phyloP scores from a whole-genome alignment of 306 rosid species.

The Cucumis melo region DNA sequence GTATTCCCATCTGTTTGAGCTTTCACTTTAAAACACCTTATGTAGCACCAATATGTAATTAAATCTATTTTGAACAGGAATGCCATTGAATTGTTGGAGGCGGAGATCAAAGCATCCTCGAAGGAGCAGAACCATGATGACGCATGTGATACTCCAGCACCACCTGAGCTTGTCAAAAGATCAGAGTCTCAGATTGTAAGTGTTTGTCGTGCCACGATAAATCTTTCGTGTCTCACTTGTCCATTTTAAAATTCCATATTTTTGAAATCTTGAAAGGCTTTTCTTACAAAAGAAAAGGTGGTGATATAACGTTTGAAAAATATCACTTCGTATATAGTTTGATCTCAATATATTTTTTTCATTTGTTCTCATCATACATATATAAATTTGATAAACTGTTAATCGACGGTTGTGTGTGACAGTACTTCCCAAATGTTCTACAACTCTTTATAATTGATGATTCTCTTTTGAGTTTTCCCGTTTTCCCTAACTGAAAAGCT shows the following conservation, averaged over 20 bases:
- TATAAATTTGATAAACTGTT: too few species aligned
- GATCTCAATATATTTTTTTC: not conserved
- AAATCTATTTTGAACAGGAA: constrained; percentile 36
- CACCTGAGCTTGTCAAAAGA: constrained; percentile 17
- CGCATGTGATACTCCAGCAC: constrained; percentile 13
- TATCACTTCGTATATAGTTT: not conserved
- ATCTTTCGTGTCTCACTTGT: not conserved
- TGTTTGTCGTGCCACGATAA: constrained; percentile 3
- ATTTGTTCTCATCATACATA: not conserved
- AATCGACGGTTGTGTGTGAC: too few species aligned
- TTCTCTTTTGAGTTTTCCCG: not conserved
- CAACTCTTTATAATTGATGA: not conserved
- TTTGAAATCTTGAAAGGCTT: not conserved
- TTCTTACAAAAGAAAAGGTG: not conserved
- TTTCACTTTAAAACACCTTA: not conserved
- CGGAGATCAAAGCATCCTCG: constrained; percentile 42
- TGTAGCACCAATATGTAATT: not conserved
- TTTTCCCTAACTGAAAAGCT: not conserved
- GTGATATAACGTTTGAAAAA: not conserved
- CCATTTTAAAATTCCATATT: not conserved
- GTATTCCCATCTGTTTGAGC: not conserved
- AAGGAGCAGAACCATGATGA: constrained; percentile 21
- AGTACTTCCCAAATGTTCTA: not conserved
- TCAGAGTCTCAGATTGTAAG: constrained; percentile 35
- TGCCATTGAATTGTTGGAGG: constrained; percentile 72